These are phyloP conservation scores for Magnusiomyces ingens DNA, from an alignment of 1,139 yeast genomes.

Conservation along the genomic window DNA sequence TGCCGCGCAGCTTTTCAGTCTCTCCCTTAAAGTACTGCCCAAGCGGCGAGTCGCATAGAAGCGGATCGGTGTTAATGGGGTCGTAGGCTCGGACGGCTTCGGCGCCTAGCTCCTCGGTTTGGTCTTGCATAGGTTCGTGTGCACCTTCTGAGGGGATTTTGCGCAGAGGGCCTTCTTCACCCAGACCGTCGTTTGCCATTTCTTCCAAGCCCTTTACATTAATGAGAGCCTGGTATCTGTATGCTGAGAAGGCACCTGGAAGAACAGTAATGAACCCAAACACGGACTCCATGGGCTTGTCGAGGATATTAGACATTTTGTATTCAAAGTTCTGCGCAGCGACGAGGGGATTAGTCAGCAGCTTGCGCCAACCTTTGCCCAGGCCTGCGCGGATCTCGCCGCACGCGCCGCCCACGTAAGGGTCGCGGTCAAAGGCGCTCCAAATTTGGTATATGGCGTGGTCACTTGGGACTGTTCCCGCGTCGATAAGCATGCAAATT, in stretches of 20 bases:
- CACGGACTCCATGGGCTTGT: constrained; percentile 77
- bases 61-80: constrained; percentile 36
- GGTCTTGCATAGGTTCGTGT: not conserved
- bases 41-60: constrained; percentile 53
- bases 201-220: not conserved
- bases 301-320: constrained; percentile 73
- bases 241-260: constrained; percentile 87
- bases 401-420: constrained; percentile 81
- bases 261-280: constrained; percentile 77
- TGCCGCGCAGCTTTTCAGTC: constrained; percentile 43
- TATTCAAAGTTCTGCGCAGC: constrained; percentile 84
- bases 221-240: constrained; percentile 54
- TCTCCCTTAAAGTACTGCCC: constrained; percentile 79
- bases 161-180: not conserved
- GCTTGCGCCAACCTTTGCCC: constrained; percentile 49
- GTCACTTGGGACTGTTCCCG: constrained; percentile 70
- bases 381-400: constrained; percentile 72
- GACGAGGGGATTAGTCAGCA: constrained; percentile 59
- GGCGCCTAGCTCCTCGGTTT: constrained; percentile 12
- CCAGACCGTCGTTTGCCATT: not conserved
- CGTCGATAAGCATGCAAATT: constrained; percentile 66
- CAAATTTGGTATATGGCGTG: constrained; percentile 72
- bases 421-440: constrained; percentile 61
- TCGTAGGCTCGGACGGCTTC: constrained; percentile 28
- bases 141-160: not conserved